A percentile compares a stretch with the other conserved stretches of the same genome.
phyloP scores from a whole-genome alignment of 2,329 filamentous ascomycete genomes.

The Sclerotinia subarctica region DNA sequence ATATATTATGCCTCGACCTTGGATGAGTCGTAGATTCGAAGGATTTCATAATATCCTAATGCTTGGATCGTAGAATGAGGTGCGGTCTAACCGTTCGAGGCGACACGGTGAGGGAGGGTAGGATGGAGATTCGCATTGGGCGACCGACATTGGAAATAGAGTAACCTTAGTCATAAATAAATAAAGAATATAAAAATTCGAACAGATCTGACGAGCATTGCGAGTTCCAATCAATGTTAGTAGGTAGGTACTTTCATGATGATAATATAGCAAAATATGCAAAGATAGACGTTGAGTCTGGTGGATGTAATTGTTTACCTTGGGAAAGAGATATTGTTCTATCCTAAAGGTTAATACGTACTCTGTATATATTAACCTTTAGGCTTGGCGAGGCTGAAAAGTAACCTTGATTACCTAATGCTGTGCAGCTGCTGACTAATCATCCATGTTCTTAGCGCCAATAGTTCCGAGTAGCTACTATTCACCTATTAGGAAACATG shows the following conservation, averaged over 20 bases:
- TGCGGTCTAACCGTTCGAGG: not conserved
- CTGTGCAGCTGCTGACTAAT: not conserved
- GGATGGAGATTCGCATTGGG: not conserved
- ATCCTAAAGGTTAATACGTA: no score
- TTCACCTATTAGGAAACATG: no score
- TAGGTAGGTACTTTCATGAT: not conserved
- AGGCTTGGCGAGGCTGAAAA: constrained; percentile 1
- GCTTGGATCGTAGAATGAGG: no score
- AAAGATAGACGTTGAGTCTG: not conserved
- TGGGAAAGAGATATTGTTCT: not conserved
- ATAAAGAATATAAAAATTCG: not conserved
- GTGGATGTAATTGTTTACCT: not conserved
- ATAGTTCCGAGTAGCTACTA: no score
- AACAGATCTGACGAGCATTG: not conserved
- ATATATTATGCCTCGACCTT: not conserved
- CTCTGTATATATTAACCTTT: not conserved
- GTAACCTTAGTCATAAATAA: not conserved
- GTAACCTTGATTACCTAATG: not conserved
- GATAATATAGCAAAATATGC: no score
- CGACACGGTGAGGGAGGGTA: not conserved
- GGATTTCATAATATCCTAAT: no score
- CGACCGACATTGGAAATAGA: not conserved
- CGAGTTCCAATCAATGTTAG: not conserved
- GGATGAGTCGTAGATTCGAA: not conserved
- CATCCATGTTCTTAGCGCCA: not conserved